Percentiles rank a stretch among this genome's conserved stretches.
These are phyloP conservation scores for Talaromyces pinophilus DNA, from an alignment of 2,329 filamentous ascomycete genomes.

Conservation along the genomic window DNA sequence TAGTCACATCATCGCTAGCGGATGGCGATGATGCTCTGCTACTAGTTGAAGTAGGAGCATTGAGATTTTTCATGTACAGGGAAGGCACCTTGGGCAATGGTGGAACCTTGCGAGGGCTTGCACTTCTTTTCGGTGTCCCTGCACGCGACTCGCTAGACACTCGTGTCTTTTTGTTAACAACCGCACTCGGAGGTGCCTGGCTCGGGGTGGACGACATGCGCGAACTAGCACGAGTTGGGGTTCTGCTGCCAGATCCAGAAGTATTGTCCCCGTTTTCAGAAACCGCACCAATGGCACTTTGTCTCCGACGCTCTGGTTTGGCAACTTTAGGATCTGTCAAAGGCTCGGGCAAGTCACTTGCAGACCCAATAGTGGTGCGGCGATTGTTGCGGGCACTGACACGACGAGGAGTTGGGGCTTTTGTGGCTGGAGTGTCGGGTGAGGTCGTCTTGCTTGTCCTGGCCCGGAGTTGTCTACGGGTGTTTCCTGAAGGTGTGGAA, in stretches of 20 bases:
- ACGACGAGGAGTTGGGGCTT: conserved; percentile 57
- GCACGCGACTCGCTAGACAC: conserved; percentile 50
- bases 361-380: conserved; percentile 63
- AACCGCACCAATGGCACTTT: conserved; percentile 31
- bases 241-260: conserved; percentile 18
- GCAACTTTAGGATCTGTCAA: conserved; percentile 15
- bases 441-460: conserved; percentile 57
- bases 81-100: conserved; percentile 47
- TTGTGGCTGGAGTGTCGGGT: conserved; percentile 49
- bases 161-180: conserved; percentile 63
- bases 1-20: conserved; percentile 23
- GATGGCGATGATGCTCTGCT: conserved; percentile 12
- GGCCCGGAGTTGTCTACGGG: conserved; percentile 72
- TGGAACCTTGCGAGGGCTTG: conserved; percentile 42
- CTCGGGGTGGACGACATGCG: conserved; percentile 27
- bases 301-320: conserved; percentile 22
- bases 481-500: conserved; percentile 49
- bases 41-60: conserved; percentile 27
- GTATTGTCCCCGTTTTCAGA: conserved; percentile 22
- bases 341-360: conserved; percentile 49
- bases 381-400: conserved; percentile 50
- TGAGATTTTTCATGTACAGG: conserved; percentile 32
- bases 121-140: conserved; percentile 38
- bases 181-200: conserved; percentile 35
- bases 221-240: conserved; percentile 23